Evolutionary conservation across 768 basidiomycete genomes (phyloP).

Genomic region (Strobilomyces echinocephalus): DNA sequence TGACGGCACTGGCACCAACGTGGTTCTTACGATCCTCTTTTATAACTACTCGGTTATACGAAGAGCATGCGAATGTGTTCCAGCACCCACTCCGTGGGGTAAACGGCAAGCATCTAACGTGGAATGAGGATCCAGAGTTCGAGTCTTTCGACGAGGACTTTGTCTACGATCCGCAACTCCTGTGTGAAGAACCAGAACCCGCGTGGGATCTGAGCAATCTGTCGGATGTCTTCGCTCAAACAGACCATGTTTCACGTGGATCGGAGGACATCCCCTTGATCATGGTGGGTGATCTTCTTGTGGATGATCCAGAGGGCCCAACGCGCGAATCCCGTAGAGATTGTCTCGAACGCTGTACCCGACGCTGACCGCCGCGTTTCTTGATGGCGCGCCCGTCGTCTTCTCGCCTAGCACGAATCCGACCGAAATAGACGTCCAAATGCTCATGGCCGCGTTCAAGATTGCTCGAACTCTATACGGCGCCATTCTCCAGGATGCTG

Average conservation of each 20-base stretch:
- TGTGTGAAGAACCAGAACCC: slow-evolving; percentile 9
- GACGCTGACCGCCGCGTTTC: slow-evolving; percentile 74
- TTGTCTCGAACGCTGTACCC: slow-evolving; percentile 73
- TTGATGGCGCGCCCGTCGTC: slow-evolving; percentile 80
- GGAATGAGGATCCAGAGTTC: slow-evolving; percentile 23
- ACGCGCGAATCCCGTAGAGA: slow-evolving; percentile 40
- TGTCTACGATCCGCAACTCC: slow-evolving; percentile 20
- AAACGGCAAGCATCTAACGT: slow-evolving; percentile 19
- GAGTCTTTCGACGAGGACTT: slow-evolving; percentile 31
- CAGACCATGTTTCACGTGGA: slow-evolving; percentile 12
- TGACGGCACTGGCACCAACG: slow-evolving; percentile 35
- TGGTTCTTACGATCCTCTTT: slow-evolving; percentile 71
- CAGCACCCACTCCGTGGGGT: slow-evolving; percentile 17
- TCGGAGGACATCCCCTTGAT: slow-evolving; percentile 20
- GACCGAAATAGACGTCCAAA: slow-evolving; percentile 54
- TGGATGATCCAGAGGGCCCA: slow-evolving; percentile 11
- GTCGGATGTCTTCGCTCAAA: slow-evolving; percentile 18
- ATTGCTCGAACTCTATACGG: slow-evolving; percentile 62
- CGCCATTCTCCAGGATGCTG: slow-evolving; percentile 43
- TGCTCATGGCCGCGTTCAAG: slow-evolving; percentile 52
- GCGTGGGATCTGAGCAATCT: slow-evolving; percentile 36
- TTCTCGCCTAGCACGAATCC: slow-evolving; percentile 66
- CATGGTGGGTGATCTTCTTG: slow-evolving; percentile 20
- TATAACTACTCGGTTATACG: slow-evolving; percentile 43
- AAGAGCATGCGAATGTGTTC: slow-evolving; percentile 48